Percentiles rank a stretch among this genome's conserved stretches.
phyloP scores from a whole-genome alignment of 2,329 filamentous ascomycete genomes.

The Ceratocystis alfenasii region DNA sequence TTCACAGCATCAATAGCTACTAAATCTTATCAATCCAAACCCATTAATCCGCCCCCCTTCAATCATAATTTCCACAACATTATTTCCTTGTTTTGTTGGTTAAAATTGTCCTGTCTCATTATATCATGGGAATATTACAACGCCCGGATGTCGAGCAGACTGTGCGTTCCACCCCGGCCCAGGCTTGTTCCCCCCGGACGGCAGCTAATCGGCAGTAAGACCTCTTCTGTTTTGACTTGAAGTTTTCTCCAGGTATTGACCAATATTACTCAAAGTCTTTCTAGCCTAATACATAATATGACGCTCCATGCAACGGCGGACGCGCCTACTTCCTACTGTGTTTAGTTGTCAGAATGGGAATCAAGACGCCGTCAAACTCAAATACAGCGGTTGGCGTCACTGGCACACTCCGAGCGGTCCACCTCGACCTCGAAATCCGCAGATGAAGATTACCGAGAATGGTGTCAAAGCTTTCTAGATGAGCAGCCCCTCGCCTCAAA shows the following conservation, averaged over 20 bases:
- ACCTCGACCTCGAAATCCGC: too few species aligned
- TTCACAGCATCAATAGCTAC: neutral
- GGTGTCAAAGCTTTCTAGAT: neutral
- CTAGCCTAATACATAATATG: neutral
- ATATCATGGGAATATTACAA: neutral
- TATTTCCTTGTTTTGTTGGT: neutral
- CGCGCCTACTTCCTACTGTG: neutral
- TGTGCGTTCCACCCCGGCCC: neutral
- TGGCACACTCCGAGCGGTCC: too few species aligned
- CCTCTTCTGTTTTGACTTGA: neutral
- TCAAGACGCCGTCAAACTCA: neutral
- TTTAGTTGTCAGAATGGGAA: slow-evolving; percentile 3
- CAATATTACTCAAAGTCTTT: neutral
- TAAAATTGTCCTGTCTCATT: neutral
- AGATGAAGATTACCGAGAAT: neutral
- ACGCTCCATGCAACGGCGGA: neutral
- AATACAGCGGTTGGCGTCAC: neutral
- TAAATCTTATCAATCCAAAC: neutral
- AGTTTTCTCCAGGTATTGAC: neutral
- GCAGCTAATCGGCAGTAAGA: neutral
- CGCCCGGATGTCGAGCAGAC: neutral
- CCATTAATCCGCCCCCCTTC: neutral
- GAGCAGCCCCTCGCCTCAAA: neutral
- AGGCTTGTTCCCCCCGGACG: neutral
- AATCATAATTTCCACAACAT: slow-evolving; percentile 1